These are phyloP conservation scores for Xerocomus spinulosus DNA, from an alignment of 768 basidiomycete species.

Conservation along the genomic window DNA sequence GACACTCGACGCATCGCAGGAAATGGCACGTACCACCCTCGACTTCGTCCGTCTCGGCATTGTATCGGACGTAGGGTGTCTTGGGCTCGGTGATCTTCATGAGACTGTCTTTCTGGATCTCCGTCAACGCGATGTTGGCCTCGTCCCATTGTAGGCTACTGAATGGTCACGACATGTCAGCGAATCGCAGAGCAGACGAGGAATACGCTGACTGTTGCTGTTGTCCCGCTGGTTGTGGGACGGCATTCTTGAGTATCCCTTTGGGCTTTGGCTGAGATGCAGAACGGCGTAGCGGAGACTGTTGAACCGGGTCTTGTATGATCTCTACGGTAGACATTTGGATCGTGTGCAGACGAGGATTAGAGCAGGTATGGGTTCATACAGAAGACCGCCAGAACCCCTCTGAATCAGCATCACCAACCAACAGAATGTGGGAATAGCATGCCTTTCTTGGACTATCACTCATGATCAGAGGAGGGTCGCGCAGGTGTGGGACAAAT, in stretches of 20 bases:
- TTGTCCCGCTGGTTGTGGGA: conserved; percentile 34
- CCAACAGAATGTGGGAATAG: conserved; percentile 18
- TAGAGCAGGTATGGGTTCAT: background rate
- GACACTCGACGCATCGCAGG: too few species aligned
- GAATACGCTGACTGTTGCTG: conserved; percentile 49
- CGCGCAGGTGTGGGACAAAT: too few species aligned
- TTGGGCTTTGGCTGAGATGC: conserved; percentile 72
- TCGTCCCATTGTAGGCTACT: conserved; percentile 93
- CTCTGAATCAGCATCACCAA: conserved; percentile 7
- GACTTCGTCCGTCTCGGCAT: conserved; percentile 77
- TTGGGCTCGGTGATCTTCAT: conserved; percentile 99
- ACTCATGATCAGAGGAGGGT: too few species aligned
- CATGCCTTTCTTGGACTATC: conserved; percentile 19
- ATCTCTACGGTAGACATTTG: conserved; percentile 28
- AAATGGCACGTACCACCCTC: conserved; percentile 62
- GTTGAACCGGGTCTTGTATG: conserved; percentile 39
- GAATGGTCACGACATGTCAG: background rate
- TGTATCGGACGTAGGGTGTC: conserved; percentile 92
- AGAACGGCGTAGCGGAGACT: conserved; percentile 54
- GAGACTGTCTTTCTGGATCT: conserved; percentile 89
- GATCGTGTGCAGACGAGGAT: background rate
- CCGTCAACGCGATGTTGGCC: conserved; percentile 86
- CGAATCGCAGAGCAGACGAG: background rate
- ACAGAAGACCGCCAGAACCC: conserved; percentile 6
- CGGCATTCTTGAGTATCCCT: conserved; percentile 85